phyloP scores from a whole-genome alignment of 2,329 filamentous ascomycete genomes.

The Fusarium duplospermum region DNA sequence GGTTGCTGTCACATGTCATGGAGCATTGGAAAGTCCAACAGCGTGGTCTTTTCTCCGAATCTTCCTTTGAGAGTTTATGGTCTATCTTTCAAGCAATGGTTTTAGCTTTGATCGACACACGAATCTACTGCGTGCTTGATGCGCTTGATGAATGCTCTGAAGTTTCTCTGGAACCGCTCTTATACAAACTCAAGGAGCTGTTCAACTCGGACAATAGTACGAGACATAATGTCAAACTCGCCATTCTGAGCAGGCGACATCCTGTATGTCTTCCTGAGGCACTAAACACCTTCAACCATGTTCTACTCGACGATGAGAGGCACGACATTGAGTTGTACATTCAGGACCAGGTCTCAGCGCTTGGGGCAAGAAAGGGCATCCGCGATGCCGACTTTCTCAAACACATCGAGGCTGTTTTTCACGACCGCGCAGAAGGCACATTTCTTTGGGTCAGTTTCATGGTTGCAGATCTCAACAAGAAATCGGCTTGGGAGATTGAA shows the following conservation, averaged over 20 bases:
- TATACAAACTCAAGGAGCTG: neutral
- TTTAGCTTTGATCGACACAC: neutral
- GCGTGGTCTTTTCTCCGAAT: conserved; percentile 1
- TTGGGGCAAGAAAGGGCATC: conserved; percentile 4
- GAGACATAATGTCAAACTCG: neutral
- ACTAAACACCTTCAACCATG: neutral
- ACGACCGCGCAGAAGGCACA: neutral
- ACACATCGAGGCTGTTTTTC: conserved; percentile 10
- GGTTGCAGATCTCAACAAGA: conserved; percentile 16
- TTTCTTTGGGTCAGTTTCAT: conserved; percentile 33
- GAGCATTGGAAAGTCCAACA: conserved; percentile 15
- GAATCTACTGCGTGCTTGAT: conserved; percentile 17
- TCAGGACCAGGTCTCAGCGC: neutral
- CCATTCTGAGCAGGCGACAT: conserved; percentile 9
- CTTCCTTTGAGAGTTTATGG: conserved; percentile 16
- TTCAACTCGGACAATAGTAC: neutral
- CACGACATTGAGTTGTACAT: conserved; percentile 16
- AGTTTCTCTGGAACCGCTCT: neutral
- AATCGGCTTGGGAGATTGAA: conserved; percentile 2
- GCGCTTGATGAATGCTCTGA: conserved; percentile 24
- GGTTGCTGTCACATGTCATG: neutral
- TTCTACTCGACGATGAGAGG: neutral
- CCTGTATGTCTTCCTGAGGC: neutral
- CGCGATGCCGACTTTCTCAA: neutral
- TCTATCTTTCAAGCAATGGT: conserved; percentile 16